Evolutionary conservation across 352 stramenopile genomes (phyloP).

Genomic region (Phytophthora meadii): DNA sequence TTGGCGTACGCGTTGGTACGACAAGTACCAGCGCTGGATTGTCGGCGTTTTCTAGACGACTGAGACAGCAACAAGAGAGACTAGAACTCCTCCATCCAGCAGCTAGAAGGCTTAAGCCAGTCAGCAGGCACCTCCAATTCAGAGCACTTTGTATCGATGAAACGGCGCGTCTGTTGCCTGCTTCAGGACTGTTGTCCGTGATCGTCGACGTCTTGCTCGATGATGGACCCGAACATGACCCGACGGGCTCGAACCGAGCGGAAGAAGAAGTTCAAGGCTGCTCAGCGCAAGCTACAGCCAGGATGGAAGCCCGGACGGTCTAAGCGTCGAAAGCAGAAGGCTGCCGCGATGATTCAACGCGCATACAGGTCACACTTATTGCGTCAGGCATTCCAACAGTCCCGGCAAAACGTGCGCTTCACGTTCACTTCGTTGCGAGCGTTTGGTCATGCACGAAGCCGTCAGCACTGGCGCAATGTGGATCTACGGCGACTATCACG

Average conservation of each 20-base stretch:
- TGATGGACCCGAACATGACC: slow-evolving; percentile 30
- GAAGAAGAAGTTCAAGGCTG: slow-evolving; percentile 46
- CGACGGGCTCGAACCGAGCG: slow-evolving; percentile 23
- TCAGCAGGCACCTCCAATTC: slow-evolving; percentile 34
- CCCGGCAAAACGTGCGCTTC: slow-evolving; percentile 45
- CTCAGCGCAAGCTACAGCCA: slow-evolving; percentile 57
- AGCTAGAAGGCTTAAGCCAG: slow-evolving; percentile 33
- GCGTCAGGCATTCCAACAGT: slow-evolving; percentile 60
- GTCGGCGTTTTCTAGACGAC: slow-evolving; percentile 84
- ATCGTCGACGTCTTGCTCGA: slow-evolving; percentile 6
- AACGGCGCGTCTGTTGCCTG: slow-evolving; percentile 45
- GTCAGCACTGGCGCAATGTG: slow-evolving; percentile 59
- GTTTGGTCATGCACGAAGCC: slow-evolving; percentile 61
- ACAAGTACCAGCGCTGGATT: slow-evolving; percentile 95
- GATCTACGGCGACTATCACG: slow-evolving; percentile 66
- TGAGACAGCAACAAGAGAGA: slow-evolving; percentile 16
- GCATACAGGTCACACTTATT: slow-evolving; percentile 67
- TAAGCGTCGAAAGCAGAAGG: slow-evolving; percentile 53
- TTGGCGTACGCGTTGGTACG: slow-evolving; percentile 97
- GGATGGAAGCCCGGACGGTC: slow-evolving; percentile 53
- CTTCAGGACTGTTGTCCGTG: slow-evolving; percentile 20
- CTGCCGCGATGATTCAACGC: slow-evolving; percentile 77
- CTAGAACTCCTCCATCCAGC: slow-evolving; percentile 25
- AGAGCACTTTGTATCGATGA: slow-evolving; percentile 41
- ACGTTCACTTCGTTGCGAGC: slow-evolving; percentile 61